Base-by-base conservation (phyloP, 345 rosid species). In the Streptanthus diversifolius region DNA sequence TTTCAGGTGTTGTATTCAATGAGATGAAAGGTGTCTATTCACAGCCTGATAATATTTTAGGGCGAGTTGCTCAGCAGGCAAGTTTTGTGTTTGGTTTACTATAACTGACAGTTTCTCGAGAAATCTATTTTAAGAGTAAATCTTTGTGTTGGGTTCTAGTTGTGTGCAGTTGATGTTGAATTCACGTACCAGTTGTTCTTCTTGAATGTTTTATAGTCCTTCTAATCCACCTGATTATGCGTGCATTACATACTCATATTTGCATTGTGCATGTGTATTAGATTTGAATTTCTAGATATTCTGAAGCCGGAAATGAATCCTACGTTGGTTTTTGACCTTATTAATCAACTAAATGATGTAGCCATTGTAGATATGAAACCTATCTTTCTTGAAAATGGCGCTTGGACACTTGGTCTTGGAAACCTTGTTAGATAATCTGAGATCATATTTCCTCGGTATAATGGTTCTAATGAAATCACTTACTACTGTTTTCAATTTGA, bases 1-100 rank as follows among this genome's bases (percentile, higher is more conserved):
- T 70, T 72, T 71, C 84, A 93, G 98, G 98, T 63, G 98, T 93
- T 79, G 97, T 93, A 66, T 93, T 93, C 70, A 93, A 93, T 75
- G 98, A 93, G 86, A 93, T 93, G 97, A 93, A 91, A 82, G 98
- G 98, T 58, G 97, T 93, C 59, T 93, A 93, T 60, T 93, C 98
- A 27, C 98, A 93, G 85, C 98, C 98, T 29, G 98, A 93, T 80
- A 93, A 86, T 81, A 86, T 91, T 45, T 78, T 93, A 78, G 96
- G 96, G 37, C 83, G 95, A 15, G 60, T 83, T 72, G 75, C 95
- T 55, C 97, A 89, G 54, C 96, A 84, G 97, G 98, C 79, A 82
- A 78, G 83, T 79, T 53, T 63, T 65, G 47, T 15, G 29, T 51
- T 71, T 47, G 59, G 35, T 22, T 51, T 66, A n/a, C 33, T 70